A percentile compares a stretch with the other conserved stretches of the same genome.
phyloP scores from a whole-genome alignment of 2,329 filamentous ascomycete genomes.

The Didymella segeticola region DNA sequence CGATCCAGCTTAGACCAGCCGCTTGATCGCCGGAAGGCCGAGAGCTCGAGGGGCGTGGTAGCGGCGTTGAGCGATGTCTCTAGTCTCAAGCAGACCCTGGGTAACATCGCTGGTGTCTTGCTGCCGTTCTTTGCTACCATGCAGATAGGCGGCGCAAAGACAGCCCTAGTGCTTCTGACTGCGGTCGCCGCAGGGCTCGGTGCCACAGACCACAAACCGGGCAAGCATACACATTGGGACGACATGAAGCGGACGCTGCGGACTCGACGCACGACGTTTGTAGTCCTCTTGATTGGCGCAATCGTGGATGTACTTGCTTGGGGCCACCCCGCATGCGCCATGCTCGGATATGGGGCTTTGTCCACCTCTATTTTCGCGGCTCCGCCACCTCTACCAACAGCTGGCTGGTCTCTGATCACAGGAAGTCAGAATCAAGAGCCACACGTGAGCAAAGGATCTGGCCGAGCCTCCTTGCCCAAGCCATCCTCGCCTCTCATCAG shows the following conservation, averaged over 20 bases:
- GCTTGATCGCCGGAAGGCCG: conserved; percentile 46
- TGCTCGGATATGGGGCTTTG: conserved; percentile 58
- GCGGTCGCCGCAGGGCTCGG: conserved; percentile 56
- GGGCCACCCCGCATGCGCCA: conserved; percentile 29
- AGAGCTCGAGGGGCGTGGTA: conserved; percentile 19
- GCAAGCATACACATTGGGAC: conserved; percentile 42
- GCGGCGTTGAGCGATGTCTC: conserved; percentile 11
- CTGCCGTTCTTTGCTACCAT: conserved; percentile 64
- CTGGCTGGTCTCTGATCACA: conserved; percentile 42
- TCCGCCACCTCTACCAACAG: conserved; percentile 56
- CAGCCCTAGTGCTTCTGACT: conserved; percentile 59
- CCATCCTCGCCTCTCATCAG: conserved; percentile 46
- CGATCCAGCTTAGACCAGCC: conserved; percentile 37
- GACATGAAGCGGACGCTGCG: conserved; percentile 43
- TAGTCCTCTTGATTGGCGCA: conserved; percentile 43
- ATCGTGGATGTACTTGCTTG: conserved; percentile 43
- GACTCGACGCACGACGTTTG: conserved; percentile 47
- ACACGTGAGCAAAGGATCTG: conserved; percentile 28
- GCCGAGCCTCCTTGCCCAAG: conserved; percentile 41
- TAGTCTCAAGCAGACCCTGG: conserved; percentile 32
- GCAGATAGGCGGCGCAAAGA: conserved; percentile 61
- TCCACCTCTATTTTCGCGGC: conserved; percentile 54
- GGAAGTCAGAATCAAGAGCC: conserved; percentile 28
- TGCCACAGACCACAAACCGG: conserved; percentile 38
- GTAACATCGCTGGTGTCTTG: conserved; percentile 51